phyloP scores from a whole-genome alignment of 1,139 yeast genomes.

The Nadsonia starkeyi-henricii region DNA sequence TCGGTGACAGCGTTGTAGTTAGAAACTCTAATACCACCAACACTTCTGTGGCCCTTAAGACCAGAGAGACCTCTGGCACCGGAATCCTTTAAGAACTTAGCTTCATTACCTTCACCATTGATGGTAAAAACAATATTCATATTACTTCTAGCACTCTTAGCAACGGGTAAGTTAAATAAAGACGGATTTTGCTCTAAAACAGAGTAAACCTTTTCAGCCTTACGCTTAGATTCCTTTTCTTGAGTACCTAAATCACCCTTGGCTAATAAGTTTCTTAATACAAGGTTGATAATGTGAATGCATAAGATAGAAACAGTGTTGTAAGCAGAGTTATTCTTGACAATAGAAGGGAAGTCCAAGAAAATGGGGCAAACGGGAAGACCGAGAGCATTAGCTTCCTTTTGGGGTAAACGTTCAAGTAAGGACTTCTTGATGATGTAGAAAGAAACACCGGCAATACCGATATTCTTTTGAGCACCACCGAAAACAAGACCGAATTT shows the following conservation, averaged over 20 bases:
- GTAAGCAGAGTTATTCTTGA: slow-evolving; percentile 79
- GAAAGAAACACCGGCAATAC: slow-evolving; percentile 86
- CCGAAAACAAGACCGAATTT: slow-evolving; percentile 68
- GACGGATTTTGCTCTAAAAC: slow-evolving; percentile 53
- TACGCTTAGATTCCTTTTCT: slow-evolving; percentile 41
- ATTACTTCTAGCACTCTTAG: slow-evolving; percentile 48
- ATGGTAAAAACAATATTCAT: slow-evolving; percentile 92
- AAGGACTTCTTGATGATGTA: slow-evolving; percentile 76
- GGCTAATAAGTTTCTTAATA: slow-evolving; percentile 43
- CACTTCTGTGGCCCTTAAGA: slow-evolving; percentile 90
- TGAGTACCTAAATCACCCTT: slow-evolving; percentile 51
- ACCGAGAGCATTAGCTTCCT: slow-evolving; percentile 40
- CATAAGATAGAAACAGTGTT: slow-evolving; percentile 93
- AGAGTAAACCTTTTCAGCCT: slow-evolving; percentile 48
- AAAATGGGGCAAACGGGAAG: slow-evolving; percentile 80
- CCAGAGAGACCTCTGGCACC: slow-evolving; percentile 49
- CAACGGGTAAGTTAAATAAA: slow-evolving; percentile 55
- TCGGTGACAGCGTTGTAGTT: slow-evolving; percentile 69
- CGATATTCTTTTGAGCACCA: slow-evolving; percentile 98
- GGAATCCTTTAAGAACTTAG: slow-evolving; percentile 50
- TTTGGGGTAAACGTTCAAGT: slow-evolving; percentile 53
- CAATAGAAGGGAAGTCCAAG: slow-evolving; percentile 74
- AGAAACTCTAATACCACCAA: slow-evolving; percentile 93
- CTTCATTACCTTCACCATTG: slow-evolving; percentile 44
- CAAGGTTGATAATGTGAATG: slow-evolving; percentile 70